These are phyloP conservation scores for Irpex sp. DNA, from an alignment of 1,284 basidiomycete genomes.

Conservation along the genomic window DNA sequence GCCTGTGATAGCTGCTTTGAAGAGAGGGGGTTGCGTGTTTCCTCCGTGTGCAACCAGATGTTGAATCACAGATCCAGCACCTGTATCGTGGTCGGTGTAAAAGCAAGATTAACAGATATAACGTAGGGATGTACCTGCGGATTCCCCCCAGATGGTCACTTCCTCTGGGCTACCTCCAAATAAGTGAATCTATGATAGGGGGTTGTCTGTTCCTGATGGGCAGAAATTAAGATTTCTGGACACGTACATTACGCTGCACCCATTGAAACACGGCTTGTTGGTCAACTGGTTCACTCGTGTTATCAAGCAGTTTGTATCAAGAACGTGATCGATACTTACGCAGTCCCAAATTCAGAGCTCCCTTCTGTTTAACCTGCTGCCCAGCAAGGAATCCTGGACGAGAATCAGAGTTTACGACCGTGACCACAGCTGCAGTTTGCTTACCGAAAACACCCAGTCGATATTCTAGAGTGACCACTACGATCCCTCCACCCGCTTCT, in stretches of 20 bases:
- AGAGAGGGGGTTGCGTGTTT: neutral
- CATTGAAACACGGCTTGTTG: neutral
- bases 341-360: neutral
- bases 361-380: neutral
- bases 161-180: neutral
- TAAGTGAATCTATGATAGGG: neutral
- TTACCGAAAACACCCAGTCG: neutral
- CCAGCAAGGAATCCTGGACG: neutral
- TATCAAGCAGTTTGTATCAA: neutral
- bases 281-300: neutral
- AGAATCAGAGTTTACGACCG: neutral
- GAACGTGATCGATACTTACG: neutral
- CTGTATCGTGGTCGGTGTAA: neutral
- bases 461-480: neutral
- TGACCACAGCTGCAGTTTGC: neutral
- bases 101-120: neutral
- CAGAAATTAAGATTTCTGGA: neutral
- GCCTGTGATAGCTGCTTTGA: neutral
- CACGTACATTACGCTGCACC: neutral
- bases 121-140: neutral
- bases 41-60: neutral
- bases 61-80: neutral
- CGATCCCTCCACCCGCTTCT: neutral
- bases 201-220: neutral
- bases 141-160: constrained; percentile 1